Base-by-base conservation (phyloP, 139 green algal genomes). In the Tetraselmis striata region DNA sequence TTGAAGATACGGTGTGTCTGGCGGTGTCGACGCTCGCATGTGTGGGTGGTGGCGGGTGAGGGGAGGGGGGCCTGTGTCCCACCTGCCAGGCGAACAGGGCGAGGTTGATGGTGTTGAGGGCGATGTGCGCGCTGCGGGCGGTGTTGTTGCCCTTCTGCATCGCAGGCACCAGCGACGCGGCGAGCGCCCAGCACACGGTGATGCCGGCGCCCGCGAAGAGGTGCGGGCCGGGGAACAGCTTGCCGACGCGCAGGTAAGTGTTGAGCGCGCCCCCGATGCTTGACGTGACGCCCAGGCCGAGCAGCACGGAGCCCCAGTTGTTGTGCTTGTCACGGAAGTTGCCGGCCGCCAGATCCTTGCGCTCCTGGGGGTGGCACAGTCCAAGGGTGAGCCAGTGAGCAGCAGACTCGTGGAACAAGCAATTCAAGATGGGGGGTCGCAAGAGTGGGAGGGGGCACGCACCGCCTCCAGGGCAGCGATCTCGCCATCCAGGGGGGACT, bases 221-320 rank as follows among this genome's bases (percentile, higher is more conserved):
- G 87, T 99, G 97, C 30, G 97, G 97, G 1, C 97, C 97, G 1
- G 97, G 97, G 92, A 99, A 99, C 30, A 99, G 93, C 90, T 97
- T 97, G 81, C 91, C 94, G 28, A 94, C 96, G 75, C 97, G 90
- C 18, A 98, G 87, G 85, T 89, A 99, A 30, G 97, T 99, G 92
- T 99, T 99, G 80, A 95, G 59, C 74, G 86, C 88, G 32, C 97
- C 97, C 59, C 93, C 93, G 25, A 99, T 90, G 27, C 88, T 90
- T 25, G 98, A 93, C 27, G 85, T 75, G 18, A 95, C 92, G n/a
- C 97, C 97, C 2, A 90, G 79, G 31, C 89, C 95, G 75, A 99
- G 90, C 59, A 99, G 88, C 28, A 98, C 29, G n/a, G 87, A 94
- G 76, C 95, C 95, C 86, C 83, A 89, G 76, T 91, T 90, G 78